Evolutionary conservation across 129 eudicot species (phyloP).

Genomic region (Flaveria robusta): DNA sequence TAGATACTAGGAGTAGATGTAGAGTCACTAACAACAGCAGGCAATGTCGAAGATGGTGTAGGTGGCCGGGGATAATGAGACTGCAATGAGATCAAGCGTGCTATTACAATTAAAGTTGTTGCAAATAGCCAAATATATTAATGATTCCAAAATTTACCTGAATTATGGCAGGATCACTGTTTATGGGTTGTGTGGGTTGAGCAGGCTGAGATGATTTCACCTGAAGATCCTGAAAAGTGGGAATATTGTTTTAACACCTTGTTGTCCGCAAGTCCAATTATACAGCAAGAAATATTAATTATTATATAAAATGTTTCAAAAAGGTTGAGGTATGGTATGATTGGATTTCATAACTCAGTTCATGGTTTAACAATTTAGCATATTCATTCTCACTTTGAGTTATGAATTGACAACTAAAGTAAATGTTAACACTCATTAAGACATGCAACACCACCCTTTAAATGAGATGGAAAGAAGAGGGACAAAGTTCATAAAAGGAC

Average conservation of each 20-base stretch:
- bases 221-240: constrained; percentile 65
- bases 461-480: too few relatives aligned
- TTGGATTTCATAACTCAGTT: too few relatives aligned
- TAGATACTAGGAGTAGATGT: constrained; percentile 49
- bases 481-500: too few relatives aligned
- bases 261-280: too few relatives aligned
- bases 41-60: constrained; percentile 57
- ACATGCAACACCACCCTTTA: too few relatives aligned
- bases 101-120: background rate
- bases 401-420: too few relatives aligned
- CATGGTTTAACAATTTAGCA: too few relatives aligned
- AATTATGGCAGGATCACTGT: constrained; percentile 82
- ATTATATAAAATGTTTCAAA: too few relatives aligned
- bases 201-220: constrained; percentile 78
- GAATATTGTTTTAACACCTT: background rate
- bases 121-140: background rate
- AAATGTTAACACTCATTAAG: too few relatives aligned
- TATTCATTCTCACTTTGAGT: too few relatives aligned
- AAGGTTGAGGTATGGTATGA: too few relatives aligned
- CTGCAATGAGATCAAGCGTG: constrained; percentile 35
- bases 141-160: constrained; percentile 50
- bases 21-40: constrained; percentile 50
- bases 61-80: constrained; percentile 83
- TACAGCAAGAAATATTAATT: too few relatives aligned
- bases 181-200: constrained; percentile 56